These are phyloP conservation scores for Cladosporium halotolerans DNA, from an alignment of 2,329 filamentous ascomycete species.

Conservation along the genomic window DNA sequence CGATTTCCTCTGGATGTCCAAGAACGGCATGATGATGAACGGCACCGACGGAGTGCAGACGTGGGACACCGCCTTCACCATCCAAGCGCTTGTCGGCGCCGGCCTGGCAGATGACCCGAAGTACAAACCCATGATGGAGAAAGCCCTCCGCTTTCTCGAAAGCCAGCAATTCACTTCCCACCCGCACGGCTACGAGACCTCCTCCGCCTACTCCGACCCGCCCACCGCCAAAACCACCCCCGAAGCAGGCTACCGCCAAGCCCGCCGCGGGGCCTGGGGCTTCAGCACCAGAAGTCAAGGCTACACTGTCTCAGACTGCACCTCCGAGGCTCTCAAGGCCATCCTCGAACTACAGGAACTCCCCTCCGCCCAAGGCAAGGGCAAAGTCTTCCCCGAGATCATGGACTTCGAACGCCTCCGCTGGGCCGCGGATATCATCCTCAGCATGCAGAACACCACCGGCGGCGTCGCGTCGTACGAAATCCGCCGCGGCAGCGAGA, in stretches of 20 bases:
- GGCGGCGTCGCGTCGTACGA: conserved; percentile 92
- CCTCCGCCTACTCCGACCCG: conserved; percentile 34
- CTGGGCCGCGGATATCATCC: conserved; percentile 81
- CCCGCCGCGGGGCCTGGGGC: conserved; percentile 88
- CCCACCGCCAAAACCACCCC: conserved; percentile 25
- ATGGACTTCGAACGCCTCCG: conserved; percentile 72
- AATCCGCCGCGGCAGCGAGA: conserved; percentile 67
- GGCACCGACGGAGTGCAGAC: conserved; percentile 97
- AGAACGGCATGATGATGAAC: conserved; percentile 88
- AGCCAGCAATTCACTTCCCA: conserved; percentile 86
- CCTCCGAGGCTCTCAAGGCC: conserved; percentile 82
- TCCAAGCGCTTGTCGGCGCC: conserved; percentile 74
- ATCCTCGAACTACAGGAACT: conserved; percentile 78
- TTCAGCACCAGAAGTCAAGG: conserved; percentile 91
- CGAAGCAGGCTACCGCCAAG: conserved; percentile 64
- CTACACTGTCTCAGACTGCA: conserved; percentile 92
- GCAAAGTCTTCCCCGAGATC: conserved; percentile 56
- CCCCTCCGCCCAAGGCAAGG: conserved; percentile 30
- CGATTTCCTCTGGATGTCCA: conserved; percentile 86
- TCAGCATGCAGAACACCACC: conserved; percentile 82
- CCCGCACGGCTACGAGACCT: conserved; percentile 66
- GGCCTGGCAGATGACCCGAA: conserved; percentile 69
- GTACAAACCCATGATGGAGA: conserved; percentile 76
- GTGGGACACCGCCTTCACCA: conserved; percentile 90
- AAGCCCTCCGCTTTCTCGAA: conserved; percentile 79